Evolutionary conservation across 2,329 filamentous ascomycete genomes (phyloP).

Genomic region (Biscogniauxia sp.): DNA sequence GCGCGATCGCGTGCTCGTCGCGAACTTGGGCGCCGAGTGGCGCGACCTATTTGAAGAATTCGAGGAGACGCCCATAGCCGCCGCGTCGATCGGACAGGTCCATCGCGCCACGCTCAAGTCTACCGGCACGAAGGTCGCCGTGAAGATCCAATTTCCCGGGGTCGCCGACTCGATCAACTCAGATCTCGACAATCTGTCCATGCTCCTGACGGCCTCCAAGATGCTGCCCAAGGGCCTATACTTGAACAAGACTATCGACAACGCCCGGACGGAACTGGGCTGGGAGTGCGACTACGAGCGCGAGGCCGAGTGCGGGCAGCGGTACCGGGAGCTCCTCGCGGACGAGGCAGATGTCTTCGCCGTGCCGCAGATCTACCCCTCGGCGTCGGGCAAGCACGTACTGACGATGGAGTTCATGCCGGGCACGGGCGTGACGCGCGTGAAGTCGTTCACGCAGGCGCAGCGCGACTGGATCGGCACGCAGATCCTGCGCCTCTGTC

Average conservation of each 20-base stretch:
- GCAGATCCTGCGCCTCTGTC: conserved; percentile 84
- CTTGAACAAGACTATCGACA: conserved; percentile 95
- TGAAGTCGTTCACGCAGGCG: conserved; percentile 65
- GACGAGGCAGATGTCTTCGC: conserved; percentile 72
- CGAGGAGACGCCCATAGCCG: conserved; percentile 88
- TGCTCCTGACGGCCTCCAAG: conserved; percentile 86
- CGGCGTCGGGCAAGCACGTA: conserved; percentile 82
- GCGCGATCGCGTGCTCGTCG: conserved; percentile 75
- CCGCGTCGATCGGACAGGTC: conserved; percentile 95
- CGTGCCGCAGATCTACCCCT: conserved; percentile 73
- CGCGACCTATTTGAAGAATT: conserved; percentile 79
- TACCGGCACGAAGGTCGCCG: conserved; percentile 74
- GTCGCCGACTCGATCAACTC: conserved; percentile 96
- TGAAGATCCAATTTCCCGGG: conserved; percentile 97
- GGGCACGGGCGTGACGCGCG: conserved; percentile 82
- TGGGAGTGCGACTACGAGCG: conserved; percentile 97
- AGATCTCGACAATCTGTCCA: conserved; percentile 87
- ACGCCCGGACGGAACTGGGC: conserved; percentile 83
- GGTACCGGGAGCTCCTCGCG: conserved; percentile 75
- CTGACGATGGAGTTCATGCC: conserved; percentile 91
- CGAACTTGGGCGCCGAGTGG: conserved; percentile 83
- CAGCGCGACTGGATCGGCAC: conserved; percentile 96
- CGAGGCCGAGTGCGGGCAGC: conserved; percentile 76
- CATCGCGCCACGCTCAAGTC: conserved; percentile 79
- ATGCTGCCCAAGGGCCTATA: conserved; percentile 90